Percentiles rank a stretch among this genome's conserved stretches.
phyloP scores from a whole-genome alignment of 805 yeast genomes.

The Starmerella vitae region DNA sequence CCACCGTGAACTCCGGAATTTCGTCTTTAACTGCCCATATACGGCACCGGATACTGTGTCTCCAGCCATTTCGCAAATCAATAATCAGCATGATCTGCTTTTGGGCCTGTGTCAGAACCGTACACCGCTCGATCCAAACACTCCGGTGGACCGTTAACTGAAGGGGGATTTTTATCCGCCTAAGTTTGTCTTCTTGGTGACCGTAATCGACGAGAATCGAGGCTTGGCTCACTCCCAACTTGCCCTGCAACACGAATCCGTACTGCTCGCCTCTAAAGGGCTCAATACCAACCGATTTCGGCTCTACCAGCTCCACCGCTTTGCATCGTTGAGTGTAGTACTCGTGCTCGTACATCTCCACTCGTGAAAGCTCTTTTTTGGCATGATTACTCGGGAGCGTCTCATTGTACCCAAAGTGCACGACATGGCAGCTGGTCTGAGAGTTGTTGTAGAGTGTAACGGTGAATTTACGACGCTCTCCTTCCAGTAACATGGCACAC shows the following conservation, averaged over 20 bases:
- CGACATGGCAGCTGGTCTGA: slow-evolving; percentile 38
- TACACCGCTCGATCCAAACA: slow-evolving; percentile 62
- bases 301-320: slow-evolving; percentile 5
- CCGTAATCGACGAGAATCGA: slow-evolving; percentile 50
- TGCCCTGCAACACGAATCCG: slow-evolving; percentile 51
- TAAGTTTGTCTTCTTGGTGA: slow-evolving; percentile 29
- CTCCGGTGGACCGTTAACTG: slow-evolving; percentile 58
- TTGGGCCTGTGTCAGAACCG: slow-evolving; percentile 37
- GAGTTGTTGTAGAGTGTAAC: slow-evolving; percentile 48
- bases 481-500: slow-evolving; percentile 67
- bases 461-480: slow-evolving; percentile 44
- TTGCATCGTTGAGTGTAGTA: neutral
- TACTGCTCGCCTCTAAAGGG: slow-evolving; percentile 34
- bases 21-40: slow-evolving; percentile 8
- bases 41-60: slow-evolving; percentile 31
- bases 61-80: slow-evolving; percentile 76
- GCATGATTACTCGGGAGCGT: slow-evolving; percentile 27
- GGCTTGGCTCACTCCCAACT: slow-evolving; percentile 57
- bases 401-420: slow-evolving; percentile 55
- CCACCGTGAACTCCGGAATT: slow-evolving; percentile 2
- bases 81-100: slow-evolving; percentile 42
- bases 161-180: slow-evolving; percentile 55
- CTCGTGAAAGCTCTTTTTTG: neutral
- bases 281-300: slow-evolving; percentile 16
- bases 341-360: neutral